Conservation (phyloP, 2,329 filamentous ascomycete species). For the Pseudohalonectria lignicola region DNA sequence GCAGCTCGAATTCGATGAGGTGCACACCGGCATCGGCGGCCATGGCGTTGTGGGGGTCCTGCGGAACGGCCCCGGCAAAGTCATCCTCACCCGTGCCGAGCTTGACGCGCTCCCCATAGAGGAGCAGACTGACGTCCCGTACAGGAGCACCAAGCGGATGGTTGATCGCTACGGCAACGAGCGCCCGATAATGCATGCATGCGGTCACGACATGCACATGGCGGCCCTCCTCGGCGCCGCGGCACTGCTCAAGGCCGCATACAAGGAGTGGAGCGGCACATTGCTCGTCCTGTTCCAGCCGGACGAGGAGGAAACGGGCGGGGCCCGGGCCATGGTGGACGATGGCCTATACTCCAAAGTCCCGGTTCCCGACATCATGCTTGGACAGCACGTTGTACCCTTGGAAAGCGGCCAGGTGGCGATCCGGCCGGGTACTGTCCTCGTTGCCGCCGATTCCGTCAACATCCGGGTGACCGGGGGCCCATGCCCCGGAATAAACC, state of each 20-base stretch:
- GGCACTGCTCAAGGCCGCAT: constrained; percentile 30
- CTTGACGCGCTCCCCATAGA: constrained; percentile 49
- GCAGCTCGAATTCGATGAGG: neutral
- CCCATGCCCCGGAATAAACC: constrained; percentile 30
- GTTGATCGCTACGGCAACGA: constrained; percentile 31
- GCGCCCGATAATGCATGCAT: constrained; percentile 55
- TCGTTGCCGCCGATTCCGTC: constrained; percentile 14
- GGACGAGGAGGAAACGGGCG: constrained; percentile 50
- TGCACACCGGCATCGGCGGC: constrained; percentile 31
- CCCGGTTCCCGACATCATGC: constrained; percentile 19
- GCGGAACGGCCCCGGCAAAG: constrained; percentile 41
- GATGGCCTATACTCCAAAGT: constrained; percentile 19
- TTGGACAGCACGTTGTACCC: constrained; percentile 24
- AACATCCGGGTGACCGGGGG: constrained; percentile 21
- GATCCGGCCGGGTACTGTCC: constrained; percentile 13
- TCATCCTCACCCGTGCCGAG: constrained; percentile 47
- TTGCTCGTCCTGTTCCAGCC: constrained; percentile 57
- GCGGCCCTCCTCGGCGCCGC: constrained; percentile 43
- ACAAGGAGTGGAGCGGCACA: constrained; percentile 46
- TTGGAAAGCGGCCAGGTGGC: constrained; percentile 19
- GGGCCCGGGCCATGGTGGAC: constrained; percentile 34
- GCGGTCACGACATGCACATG: constrained; percentile 57
- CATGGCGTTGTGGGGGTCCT: constrained; percentile 46
- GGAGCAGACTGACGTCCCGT: constrained; percentile 42
- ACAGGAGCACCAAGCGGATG: constrained; percentile 35